Evolutionary conservation across 345 rosid genomes (phyloP).

Genomic region (Populus pruinosa): DNA sequence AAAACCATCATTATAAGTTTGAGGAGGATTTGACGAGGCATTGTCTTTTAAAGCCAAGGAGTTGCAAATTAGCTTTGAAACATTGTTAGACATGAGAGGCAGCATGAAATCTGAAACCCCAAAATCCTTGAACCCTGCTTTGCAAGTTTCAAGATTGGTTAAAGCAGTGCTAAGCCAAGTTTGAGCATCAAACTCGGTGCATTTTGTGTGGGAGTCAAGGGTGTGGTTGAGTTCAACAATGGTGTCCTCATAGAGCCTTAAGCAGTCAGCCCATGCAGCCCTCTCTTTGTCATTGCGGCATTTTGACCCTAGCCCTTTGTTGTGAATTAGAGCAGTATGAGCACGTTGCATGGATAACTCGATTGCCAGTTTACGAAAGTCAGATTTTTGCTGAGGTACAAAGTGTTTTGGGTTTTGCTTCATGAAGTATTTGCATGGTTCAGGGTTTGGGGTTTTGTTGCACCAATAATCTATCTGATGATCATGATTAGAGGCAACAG

Average conservation of each 20-base stretch:
- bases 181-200: conserved; percentile 60
- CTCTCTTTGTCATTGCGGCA: conserved; percentile 55
- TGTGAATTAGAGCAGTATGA: conserved; percentile 39
- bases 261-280: conserved; percentile 83
- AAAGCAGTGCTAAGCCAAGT: conserved; percentile 89
- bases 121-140: conserved; percentile 57
- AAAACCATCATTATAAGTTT: conserved; percentile 43
- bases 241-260: conserved; percentile 51
- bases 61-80: conserved; percentile 60
- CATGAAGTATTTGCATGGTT: conserved; percentile 57
- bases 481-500: conserved; percentile 7
- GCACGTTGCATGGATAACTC: conserved; percentile 58
- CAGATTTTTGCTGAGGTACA: conserved; percentile 37
- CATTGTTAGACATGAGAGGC: conserved; percentile 64
- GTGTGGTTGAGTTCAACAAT: conserved; percentile 59
- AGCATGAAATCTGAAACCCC: conserved; percentile 45
- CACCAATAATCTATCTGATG: conserved; percentile 55
- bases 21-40: conserved; percentile 23
- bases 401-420: conserved; percentile 20
- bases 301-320: conserved; percentile 47
- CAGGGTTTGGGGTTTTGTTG: conserved; percentile 62
- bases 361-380: conserved; percentile 45
- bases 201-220: conserved; percentile 36
- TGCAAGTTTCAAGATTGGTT: conserved; percentile 72
- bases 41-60: conserved; percentile 53